Evolutionary conservation across 345 rosid genomes (phyloP), one percentile per base, ranked within the genome.

Genomic region (Gossypium anomalum): DNA sequence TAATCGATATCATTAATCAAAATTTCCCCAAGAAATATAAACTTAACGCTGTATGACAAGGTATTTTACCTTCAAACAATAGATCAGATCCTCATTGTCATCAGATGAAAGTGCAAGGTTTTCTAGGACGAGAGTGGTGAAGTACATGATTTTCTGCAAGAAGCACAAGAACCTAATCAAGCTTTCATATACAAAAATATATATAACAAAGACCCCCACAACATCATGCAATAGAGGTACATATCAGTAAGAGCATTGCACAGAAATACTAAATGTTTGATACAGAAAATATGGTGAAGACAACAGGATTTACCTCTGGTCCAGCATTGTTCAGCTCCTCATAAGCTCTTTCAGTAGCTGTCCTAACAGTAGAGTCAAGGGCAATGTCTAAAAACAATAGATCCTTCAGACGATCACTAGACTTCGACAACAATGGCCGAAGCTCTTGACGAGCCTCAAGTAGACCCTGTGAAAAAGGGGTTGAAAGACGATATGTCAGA

Each of bases 401-500:
- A 88, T 95, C 99, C 88, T 91, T 95, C 79, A 95, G 87, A 79
- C 99, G 98, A 82, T 85, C 84, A 61, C 78, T 85, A 74, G 92
- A 78, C 83, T 90, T 91, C 72, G 65, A 73, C 71, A 95, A 85
- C 83, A 91, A 80, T 25, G 94, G 88, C 60, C 94, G 82, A 61
- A 93, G 86, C 86, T 93, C 99, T 83, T 95, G 94, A 62, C 99
- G 98, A 63, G 97, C 94, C 90, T 95, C 99, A 51, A 95, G 90
- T 82, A 95, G 82, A 84, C 94, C 94, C 99, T 95, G 82, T 51
- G 76, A 56, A 44, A 20, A 44, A 48, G 29, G 19, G 41, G 62
- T 63, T 15, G 44, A 51, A 38, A 38, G 8, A 58, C 9, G 9
- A 7, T 38, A 73, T 9, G 51, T 61, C 10, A 41, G 43, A 27